A percentile compares a stretch with the other conserved stretches of the same genome.
phyloP scores from a whole-genome alignment of 305 asterid genomes.

The Fraxinus dipetala region DNA sequence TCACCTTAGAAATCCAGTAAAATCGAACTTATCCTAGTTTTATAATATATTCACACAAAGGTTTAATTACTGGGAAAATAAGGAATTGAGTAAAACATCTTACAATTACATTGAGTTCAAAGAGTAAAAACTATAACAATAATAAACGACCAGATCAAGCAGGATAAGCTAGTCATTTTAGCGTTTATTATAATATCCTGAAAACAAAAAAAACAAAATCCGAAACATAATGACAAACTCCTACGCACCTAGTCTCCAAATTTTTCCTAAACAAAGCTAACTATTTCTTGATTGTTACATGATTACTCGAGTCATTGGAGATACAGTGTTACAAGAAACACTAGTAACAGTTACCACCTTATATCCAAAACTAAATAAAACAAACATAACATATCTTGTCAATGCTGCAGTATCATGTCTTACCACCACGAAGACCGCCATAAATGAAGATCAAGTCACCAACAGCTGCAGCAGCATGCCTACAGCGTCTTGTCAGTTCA shows the following conservation, averaged over 20 bases:
- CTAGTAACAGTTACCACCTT: conserved; percentile 1
- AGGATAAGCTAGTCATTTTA: background rate
- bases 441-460: conserved; percentile 76
- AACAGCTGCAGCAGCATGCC: conserved; percentile 98
- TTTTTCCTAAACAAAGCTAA: background rate
- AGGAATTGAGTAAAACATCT: background rate
- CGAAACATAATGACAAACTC: background rate
- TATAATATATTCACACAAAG: background rate
- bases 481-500: conserved; percentile 93
- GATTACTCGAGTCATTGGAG: background rate
- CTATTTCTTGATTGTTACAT: conserved; percentile 1
- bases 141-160: background rate
- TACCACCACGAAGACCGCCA: conserved; percentile 67
- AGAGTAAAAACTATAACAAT: background rate
- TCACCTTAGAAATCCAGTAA: background rate
- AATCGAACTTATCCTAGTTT: background rate
- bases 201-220: background rate
- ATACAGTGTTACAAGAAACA: conserved; percentile 11
- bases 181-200: background rate
- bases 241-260: background rate
- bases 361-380: conserved; percentile 3
- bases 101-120: background rate
- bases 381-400: background rate
- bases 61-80: background rate
- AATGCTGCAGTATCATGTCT: conserved; percentile 8